phyloP scores from a whole-genome alignment of 495 filamentous ascomycete genomes.

The Neurospora sp. region DNA sequence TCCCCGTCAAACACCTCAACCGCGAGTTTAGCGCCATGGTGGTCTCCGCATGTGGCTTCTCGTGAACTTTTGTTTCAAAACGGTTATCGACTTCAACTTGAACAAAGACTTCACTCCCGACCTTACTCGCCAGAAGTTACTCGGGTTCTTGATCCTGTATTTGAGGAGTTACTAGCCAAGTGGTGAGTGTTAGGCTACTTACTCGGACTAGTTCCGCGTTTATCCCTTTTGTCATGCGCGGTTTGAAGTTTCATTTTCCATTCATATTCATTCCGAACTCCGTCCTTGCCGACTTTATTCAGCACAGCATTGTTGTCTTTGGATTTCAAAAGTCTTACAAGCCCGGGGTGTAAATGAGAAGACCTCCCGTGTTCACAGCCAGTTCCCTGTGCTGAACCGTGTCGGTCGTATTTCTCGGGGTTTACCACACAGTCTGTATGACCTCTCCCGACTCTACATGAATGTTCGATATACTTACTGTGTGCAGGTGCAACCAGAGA shows the following conservation, averaged over 20 bases:
- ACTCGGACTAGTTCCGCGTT: not conserved
- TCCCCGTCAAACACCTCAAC: not conserved
- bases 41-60: not conserved
- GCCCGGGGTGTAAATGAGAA: not conserved
- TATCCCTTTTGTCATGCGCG: not conserved
- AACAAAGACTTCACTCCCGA: not conserved
- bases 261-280: not conserved
- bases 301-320: not conserved
- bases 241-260: no score
- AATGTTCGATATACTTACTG: not conserved
- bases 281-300: not conserved
- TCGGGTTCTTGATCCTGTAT: not conserved
- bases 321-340: not conserved
- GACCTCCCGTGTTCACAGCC: not conserved
- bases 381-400: not conserved
- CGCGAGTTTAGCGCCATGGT: not conserved
- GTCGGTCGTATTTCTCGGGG: not conserved
- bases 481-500: not conserved
- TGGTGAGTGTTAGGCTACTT: not conserved
- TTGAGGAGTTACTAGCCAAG: not conserved
- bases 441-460: not conserved
- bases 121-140: not conserved
- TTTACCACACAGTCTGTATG: not conserved
- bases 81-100: not conserved
- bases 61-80: not conserved